phyloP scores from a whole-genome alignment of 2,329 filamentous ascomycete genomes.

The Paecilomyces dactylethromorphus region DNA sequence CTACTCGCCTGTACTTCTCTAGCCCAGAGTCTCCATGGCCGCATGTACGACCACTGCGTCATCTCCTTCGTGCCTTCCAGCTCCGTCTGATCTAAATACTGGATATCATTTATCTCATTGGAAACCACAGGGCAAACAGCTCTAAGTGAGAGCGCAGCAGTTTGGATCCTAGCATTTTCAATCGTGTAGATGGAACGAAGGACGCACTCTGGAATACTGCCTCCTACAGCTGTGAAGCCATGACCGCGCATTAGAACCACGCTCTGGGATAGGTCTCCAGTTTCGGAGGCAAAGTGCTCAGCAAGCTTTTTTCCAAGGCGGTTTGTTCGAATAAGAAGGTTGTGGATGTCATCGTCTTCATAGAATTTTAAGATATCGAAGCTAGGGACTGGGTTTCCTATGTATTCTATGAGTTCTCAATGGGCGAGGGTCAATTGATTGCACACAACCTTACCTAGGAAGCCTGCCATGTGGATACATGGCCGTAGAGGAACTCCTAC shows the following conservation, averaged over 20 bases:
- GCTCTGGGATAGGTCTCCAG: conserved; percentile 13
- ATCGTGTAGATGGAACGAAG: conserved; percentile 39
- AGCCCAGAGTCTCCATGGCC: background rate
- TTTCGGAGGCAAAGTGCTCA: conserved; percentile 18
- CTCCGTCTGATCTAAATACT: background rate
- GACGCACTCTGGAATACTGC: conserved; percentile 34
- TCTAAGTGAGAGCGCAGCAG: conserved; percentile 23
- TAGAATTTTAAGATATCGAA: conserved; percentile 26
- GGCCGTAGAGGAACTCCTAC: conserved; percentile 27
- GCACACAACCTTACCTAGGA: conserved; percentile 25
- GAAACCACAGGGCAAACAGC: background rate
- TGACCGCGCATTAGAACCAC: conserved; percentile 43
- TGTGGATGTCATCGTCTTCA: conserved; percentile 18
- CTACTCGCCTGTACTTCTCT: background rate
- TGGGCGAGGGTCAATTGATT: background rate
- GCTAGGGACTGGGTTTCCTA: conserved; percentile 18
- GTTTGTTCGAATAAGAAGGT: conserved; percentile 33
- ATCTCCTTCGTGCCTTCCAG: background rate
- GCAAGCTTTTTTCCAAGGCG: conserved; percentile 31
- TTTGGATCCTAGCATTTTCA: conserved; percentile 38
- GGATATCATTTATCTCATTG: background rate
- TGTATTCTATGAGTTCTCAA: background rate
- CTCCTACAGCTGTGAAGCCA: conserved; percentile 36
- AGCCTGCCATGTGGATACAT: conserved; percentile 39
- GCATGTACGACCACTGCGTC: background rate